These are phyloP conservation scores for Sporothrix pallida DNA, from an alignment of 2,329 filamentous ascomycete genomes.

Conservation along the genomic window DNA sequence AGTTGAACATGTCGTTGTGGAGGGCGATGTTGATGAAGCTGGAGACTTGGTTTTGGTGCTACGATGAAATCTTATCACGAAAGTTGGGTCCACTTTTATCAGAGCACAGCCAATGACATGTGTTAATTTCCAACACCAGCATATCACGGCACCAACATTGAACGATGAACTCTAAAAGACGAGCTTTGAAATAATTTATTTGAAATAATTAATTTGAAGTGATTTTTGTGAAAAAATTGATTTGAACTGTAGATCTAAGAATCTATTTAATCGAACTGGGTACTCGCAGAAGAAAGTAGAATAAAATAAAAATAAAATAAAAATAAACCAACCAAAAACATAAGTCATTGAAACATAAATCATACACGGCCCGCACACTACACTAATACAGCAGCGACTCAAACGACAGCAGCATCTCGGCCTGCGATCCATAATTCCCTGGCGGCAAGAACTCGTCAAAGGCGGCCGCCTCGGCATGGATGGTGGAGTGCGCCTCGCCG, in stretches of 20 bases:
- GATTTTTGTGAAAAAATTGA: no score
- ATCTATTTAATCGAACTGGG: not conserved
- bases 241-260: not conserved
- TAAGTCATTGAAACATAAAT: not conserved
- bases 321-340: not conserved
- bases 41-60: not conserved
- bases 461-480: not conserved
- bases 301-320: not conserved
- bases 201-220: no score
- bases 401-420: conserved; percentile 29
- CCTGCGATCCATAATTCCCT: conserved; percentile 17
- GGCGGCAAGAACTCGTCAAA: conserved; percentile 26
- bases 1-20: conserved; percentile 25
- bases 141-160: not conserved
- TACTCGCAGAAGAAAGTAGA: not conserved
- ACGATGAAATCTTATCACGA: not conserved
- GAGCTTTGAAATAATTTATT: no score
- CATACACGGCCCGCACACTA: no score
- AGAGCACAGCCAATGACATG: not conserved
- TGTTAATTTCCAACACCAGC: not conserved
- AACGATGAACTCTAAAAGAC: no score
- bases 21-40: not conserved
- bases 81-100: not conserved
- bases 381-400: no score
- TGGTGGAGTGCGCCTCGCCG: conserved; percentile 12